Evolutionary conservation across 495 filamentous ascomycete genomes (phyloP), one percentile per base, ranked within the genome.

Genomic region (Ramalina intermedia): DNA sequence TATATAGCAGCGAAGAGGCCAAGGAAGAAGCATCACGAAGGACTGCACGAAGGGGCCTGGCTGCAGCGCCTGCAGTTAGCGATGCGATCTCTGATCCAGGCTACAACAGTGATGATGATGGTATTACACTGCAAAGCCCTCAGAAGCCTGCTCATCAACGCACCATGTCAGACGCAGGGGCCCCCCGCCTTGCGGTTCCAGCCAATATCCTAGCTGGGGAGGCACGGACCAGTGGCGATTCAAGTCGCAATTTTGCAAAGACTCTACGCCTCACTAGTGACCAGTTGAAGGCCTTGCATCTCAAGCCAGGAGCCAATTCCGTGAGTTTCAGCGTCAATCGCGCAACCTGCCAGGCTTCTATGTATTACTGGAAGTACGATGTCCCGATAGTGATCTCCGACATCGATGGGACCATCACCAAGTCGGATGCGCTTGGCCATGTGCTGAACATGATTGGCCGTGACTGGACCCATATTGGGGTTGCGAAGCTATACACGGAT

Each of bases 371-470:
- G 91, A 80, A 74, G 55, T 75, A 89, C 50, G 84, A 91, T 54
- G 80, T 79, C 0, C 93, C 91, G 0, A 87, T 96, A 43, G 90
- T 99, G 21, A 95, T 99, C 53, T 96, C 89, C 12, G 91, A 99
- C 66, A 95, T 99, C 56, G 91, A 99, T 67, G 91, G 91, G 20
- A 99, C 91, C 18, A 99, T 99, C 55, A 99, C 91, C 41, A 99
- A 96, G 69, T 78, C 90, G 6, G 91, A 99, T 69, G 91, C 89
- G 5, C 70, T 96, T 16, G 91, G 91, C n/a, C 91, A 99, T 54
- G 88, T 99, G 43, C 65, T 99, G 39, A 96, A 91, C 66, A 93
- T 91, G 83, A 87, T 99, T 50, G 91, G 91, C 26, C 82, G 91
- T 48, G 91, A 99, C 62, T 99, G 91, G 91, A 99, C 91, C 6